Evolutionary conservation across 768 basidiomycete genomes (phyloP).

Genomic region (Boletus rubescentipes): DNA sequence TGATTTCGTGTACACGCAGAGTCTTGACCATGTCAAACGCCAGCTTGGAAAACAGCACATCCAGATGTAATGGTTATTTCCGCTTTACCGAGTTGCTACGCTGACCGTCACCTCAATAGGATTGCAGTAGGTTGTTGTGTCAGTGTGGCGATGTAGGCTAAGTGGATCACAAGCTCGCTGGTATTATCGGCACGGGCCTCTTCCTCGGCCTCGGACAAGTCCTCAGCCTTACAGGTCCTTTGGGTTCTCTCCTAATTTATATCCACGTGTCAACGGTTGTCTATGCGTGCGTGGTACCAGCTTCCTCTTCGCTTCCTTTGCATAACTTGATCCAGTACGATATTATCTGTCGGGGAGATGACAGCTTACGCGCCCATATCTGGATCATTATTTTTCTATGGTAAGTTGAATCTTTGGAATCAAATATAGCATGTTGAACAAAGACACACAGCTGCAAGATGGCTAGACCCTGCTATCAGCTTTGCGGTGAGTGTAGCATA

Average conservation of each 20-base stretch:
- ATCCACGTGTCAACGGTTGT: slow-evolving; percentile 27
- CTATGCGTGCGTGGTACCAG: slow-evolving; percentile 23
- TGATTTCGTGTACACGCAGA: slow-evolving; percentile 13
- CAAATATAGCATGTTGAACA: not conserved
- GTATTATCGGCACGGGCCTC: slow-evolving; percentile 32
- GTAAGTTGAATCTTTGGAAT: slow-evolving; percentile 8
- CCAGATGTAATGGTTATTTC: slow-evolving; percentile 15
- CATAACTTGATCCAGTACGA: slow-evolving; percentile 21
- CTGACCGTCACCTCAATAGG: slow-evolving; percentile 8
- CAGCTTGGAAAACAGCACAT: slow-evolving; percentile 22
- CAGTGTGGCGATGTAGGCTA: not conserved
- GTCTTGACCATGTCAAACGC: slow-evolving; percentile 19
- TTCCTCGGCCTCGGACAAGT: slow-evolving; percentile 32
- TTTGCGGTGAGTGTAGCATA: slow-evolving; percentile 25
- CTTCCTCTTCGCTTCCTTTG: not conserved
- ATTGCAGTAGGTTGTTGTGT: slow-evolving; percentile 16
- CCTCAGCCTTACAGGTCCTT: slow-evolving; percentile 25
- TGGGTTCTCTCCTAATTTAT: slow-evolving; percentile 31
- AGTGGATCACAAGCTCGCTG: slow-evolving; percentile 24
- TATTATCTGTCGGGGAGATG: slow-evolving; percentile 32
- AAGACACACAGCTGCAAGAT: slow-evolving; percentile 26
- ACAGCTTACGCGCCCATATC: slow-evolving; percentile 28
- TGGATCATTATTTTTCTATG: slow-evolving; percentile 29
- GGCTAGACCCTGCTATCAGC: slow-evolving; percentile 33
- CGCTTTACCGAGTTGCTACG: not conserved